phyloP scores from a whole-genome alignment of 371 early-diverging fungal species.

The Syncephalastrum monosporum region DNA sequence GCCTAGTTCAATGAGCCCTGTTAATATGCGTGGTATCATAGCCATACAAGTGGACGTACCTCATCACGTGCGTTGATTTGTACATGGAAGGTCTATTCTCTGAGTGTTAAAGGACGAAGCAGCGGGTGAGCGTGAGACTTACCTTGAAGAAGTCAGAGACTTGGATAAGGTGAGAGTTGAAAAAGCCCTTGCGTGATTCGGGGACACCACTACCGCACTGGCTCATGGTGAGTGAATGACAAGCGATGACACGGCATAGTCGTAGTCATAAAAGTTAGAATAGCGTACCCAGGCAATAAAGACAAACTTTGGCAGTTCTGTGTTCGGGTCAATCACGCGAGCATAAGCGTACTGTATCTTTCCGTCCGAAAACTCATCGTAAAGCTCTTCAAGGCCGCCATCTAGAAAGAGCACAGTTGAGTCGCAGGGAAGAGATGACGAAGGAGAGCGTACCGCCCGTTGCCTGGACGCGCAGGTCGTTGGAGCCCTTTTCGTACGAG shows the following conservation, averaged over 20 bases:
- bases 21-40: background rate
- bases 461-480: slow-evolving; percentile 75
- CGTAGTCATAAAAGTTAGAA: too few species aligned
- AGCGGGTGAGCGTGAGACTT: slow-evolving; percentile 11
- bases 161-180: slow-evolving; percentile 80
- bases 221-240: background rate
- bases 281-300: slow-evolving; percentile 86
- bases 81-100: slow-evolving; percentile 76
- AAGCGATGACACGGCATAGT: background rate
- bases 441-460: slow-evolving; percentile 54
- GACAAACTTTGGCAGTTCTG: slow-evolving; percentile 84
- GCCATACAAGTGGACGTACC: slow-evolving; percentile 18
- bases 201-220: slow-evolving; percentile 95
- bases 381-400: slow-evolving; percentile 83
- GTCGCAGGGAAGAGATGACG: background rate
- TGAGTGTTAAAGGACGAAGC: background rate
- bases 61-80: slow-evolving; percentile 89
- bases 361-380: slow-evolving; percentile 88
- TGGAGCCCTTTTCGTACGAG: slow-evolving; percentile 82
- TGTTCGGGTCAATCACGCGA: slow-evolving; percentile 84
- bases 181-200: slow-evolving; percentile 85
- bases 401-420: slow-evolving; percentile 28
- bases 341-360: slow-evolving; percentile 91
- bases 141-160: slow-evolving; percentile 78
- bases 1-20: slow-evolving; percentile 30